phyloP scores from a whole-genome alignment of 1,139 yeast species.

The Kluyveromyces sp. region DNA sequence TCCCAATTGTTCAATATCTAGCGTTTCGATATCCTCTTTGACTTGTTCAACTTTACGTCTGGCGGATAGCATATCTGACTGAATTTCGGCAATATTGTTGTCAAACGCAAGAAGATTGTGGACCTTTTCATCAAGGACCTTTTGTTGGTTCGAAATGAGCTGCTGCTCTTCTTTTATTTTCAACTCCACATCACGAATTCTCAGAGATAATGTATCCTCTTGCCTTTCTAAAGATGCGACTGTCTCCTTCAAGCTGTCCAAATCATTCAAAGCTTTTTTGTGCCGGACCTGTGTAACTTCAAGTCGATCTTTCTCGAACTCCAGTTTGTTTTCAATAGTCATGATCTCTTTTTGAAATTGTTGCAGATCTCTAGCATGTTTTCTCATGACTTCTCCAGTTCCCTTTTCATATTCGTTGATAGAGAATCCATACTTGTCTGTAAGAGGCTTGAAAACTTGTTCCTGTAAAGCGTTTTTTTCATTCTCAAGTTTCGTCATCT shows the following conservation, averaged over 20 bases:
- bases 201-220: constrained; percentile 14
- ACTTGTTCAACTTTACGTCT: constrained; percentile 35
- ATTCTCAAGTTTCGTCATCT: constrained; percentile 25
- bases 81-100: constrained; percentile 27
- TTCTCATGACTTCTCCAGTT: constrained; percentile 56
- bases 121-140: constrained; percentile 23
- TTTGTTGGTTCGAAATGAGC: constrained; percentile 20
- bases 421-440: constrained; percentile 46
- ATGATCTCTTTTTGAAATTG: constrained; percentile 55
- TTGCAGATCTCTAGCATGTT: constrained; percentile 57
- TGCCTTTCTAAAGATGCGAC: constrained; percentile 25
- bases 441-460: constrained; percentile 47
- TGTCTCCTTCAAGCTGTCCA: constrained; percentile 25
- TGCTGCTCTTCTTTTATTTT: constrained; percentile 23
- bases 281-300: constrained; percentile 45
- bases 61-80: constrained; percentile 36
- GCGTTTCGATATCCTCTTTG: constrained; percentile 51
- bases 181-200: constrained; percentile 15
- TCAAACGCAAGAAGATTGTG: constrained; percentile 26
- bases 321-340: constrained; percentile 53
- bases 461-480: constrained; percentile 39
- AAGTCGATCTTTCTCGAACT: constrained; percentile 56
- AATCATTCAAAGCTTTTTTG: constrained; percentile 20
- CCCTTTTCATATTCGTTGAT: constrained; percentile 62
- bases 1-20: constrained; percentile 52